Base-by-base conservation (phyloP, 2,329 filamentous ascomycete genomes). In the Myriosclerotinia scirpicola region DNA sequence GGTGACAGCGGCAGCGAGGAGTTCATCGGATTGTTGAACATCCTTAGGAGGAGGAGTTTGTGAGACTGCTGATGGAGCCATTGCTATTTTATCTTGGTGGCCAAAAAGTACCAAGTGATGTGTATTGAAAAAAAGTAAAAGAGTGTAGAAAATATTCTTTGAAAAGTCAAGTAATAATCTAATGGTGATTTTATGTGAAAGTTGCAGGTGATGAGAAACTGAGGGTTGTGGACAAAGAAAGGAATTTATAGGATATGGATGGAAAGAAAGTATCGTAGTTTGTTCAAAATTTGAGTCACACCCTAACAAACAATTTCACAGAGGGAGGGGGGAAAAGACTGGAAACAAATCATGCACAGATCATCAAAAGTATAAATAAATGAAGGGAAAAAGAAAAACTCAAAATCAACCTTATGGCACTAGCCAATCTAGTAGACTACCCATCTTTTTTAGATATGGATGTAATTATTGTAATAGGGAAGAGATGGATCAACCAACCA, bases 1-100 rank as follows among this genome's bases (percentile, higher is more conserved):
- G 71, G 81, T 78, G 67, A 86, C 77, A 71, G 83, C 83, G 22
- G 81, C 78, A 62, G 82, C 80, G 48, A 82, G 84, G 70, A 86
- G 79, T 77, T 84, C 80, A 71, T 82, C 71, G 60, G 83, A 82
- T 70, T 83, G 81, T 67, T 79, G 77, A 67, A 78, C 76, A 48
- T 72, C 72, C 55, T 77, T 75, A 26, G 26, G 26, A 65, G 26
- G 26, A 65, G 77, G 76, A 59, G 79, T 79, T 65, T 63, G 26
- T 40, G 65, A 55, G 34, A 77, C 69, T 50, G 78, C 82, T 53
- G 82, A 80, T 70, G 83, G 83, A 71, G 82, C 78, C 83, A 84
- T 85, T 14, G 38, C 11, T 44, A 20, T 52, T 12, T 53, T 55
- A 11, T 46, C 15, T 6, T 26, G 36, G 44, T n/a, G 30, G 15